A percentile compares a stretch with the other conserved stretches of the same genome.
These are phyloP conservation scores for Peniophora sp. DNA, from an alignment of 1,284 basidiomycete species.

Conservation along the genomic window DNA sequence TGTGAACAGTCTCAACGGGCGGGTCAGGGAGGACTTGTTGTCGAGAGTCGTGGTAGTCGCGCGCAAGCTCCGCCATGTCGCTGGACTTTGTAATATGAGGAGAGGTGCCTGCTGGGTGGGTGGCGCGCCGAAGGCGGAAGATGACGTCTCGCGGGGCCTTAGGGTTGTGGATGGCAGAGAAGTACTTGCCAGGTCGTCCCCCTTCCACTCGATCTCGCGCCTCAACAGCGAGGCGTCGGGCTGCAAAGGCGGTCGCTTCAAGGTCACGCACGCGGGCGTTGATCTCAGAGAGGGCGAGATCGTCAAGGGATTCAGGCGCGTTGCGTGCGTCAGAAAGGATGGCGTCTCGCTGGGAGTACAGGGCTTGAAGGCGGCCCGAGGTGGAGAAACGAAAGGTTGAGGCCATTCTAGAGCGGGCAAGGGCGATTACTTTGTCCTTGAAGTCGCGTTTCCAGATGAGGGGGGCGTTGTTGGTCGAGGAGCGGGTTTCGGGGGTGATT, in stretches of 20 bases:
- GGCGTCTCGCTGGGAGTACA: neutral
- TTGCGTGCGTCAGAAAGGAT: neutral
- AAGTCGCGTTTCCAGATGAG: neutral
- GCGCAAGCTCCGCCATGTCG: conserved; percentile 13
- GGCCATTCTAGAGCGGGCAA: neutral
- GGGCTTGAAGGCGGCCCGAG: neutral
- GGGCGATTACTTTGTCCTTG: neutral
- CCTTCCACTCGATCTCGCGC: neutral
- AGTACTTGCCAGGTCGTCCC: neutral
- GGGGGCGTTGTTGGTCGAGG: neutral
- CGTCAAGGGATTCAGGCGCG: too few species aligned
- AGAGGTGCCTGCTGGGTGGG: neutral
- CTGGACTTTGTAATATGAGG: conserved; percentile 3
- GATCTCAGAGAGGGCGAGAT: neutral
- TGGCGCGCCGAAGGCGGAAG: conserved; percentile 11
- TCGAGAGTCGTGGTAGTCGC: conserved; percentile 17
- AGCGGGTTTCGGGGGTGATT: too few species aligned
- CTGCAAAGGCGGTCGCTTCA: neutral
- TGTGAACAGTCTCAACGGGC: neutral
- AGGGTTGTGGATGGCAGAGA: conserved; percentile 7
- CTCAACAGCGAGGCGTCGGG: neutral
- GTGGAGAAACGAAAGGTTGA: neutral
- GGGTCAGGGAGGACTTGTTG: conserved; percentile 5
- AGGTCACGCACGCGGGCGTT: neutral
- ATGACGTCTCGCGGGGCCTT: conserved; percentile 19